Evolutionary conservation across 129 eudicot genomes (phyloP).

Genomic region (Flaveria linearis): DNA sequence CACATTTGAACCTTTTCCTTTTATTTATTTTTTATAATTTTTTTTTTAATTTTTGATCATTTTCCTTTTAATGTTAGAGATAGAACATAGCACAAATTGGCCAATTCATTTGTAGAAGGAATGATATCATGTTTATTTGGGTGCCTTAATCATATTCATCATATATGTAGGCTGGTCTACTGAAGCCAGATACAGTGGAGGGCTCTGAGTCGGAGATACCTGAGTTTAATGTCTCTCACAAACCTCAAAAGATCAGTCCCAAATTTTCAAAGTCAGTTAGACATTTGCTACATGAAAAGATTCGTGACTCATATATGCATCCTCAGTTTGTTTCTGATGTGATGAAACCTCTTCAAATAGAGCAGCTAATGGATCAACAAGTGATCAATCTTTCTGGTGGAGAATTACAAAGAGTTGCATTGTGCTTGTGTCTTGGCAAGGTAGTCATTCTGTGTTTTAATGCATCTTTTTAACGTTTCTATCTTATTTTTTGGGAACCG

Average conservation of each 20-base stretch:
- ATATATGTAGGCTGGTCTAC: conserved; percentile 64
- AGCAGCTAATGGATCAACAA: conserved; percentile 83
- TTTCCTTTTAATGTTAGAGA: no score
- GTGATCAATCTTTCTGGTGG: conserved; percentile 85
- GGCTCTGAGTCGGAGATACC: conserved; percentile 79
- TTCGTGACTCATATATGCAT: conserved; percentile 77
- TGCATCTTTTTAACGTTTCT: background rate
- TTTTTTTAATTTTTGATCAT: no score
- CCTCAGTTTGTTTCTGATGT: conserved; percentile 93
- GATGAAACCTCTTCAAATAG: conserved; percentile 87
- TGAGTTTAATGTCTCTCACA: conserved; percentile 78
- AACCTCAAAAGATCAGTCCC: conserved; percentile 87
- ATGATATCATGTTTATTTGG: background rate
- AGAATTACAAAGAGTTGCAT: conserved; percentile 85
- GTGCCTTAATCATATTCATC: background rate
- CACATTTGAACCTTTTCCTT: no score
- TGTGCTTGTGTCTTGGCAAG: conserved; percentile 87
- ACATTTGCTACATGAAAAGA: conserved; percentile 62
- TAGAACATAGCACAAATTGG: background rate
- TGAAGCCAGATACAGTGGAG: conserved; percentile 76
- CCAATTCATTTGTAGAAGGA: background rate
- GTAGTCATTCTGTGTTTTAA: conserved; percentile 20
- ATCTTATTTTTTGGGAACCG: background rate
- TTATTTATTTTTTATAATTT: no score
- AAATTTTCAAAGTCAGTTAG: conserved; percentile 64